Evolutionary conservation across 2,329 filamentous ascomycete species (phyloP).

Genomic region (Cephalotrichum gorgonifer): DNA sequence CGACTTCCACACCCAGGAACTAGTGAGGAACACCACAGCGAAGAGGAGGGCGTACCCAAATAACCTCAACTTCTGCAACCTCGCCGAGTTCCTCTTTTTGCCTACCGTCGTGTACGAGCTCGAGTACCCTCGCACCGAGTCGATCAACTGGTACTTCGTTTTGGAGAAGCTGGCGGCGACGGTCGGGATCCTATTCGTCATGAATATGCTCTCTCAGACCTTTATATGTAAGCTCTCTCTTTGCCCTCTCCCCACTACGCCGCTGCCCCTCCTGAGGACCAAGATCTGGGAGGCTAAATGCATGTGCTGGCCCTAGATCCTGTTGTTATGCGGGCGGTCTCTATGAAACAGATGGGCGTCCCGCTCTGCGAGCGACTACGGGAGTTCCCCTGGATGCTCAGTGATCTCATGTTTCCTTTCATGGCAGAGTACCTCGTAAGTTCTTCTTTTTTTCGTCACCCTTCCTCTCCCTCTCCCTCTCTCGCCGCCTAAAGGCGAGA

Average conservation of each 20-base stretch:
- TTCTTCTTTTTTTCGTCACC: too few relatives aligned
- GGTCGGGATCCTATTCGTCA: conserved; percentile 64
- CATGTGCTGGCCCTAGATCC: conserved; percentile 35
- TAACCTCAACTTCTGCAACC: conserved; percentile 55
- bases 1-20: conserved; percentile 52
- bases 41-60: conserved; percentile 48
- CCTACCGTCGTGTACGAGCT: conserved; percentile 73
- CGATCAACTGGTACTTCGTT: conserved; percentile 65
- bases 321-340: conserved; percentile 55
- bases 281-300: not conserved
- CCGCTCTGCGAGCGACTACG: conserved; percentile 49
- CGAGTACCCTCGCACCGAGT: conserved; percentile 60
- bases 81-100: conserved; percentile 63
- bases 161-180: conserved; percentile 61
- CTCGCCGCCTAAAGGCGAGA: not conserved
- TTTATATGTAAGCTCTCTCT: conserved; percentile 45
- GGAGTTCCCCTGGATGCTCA: conserved; percentile 65
- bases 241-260: not conserved
- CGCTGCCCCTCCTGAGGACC: too few relatives aligned
- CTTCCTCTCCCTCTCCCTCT: not conserved
- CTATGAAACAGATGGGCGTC: conserved; percentile 57
- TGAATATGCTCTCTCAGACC: conserved; percentile 68
- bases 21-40: conserved; percentile 49
- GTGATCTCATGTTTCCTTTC: conserved; percentile 67
- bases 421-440: conserved; percentile 62